These are phyloP conservation scores for Mucor velutinosus DNA, from an alignment of 371 early-diverging fungal species.

Conservation along the genomic window DNA sequence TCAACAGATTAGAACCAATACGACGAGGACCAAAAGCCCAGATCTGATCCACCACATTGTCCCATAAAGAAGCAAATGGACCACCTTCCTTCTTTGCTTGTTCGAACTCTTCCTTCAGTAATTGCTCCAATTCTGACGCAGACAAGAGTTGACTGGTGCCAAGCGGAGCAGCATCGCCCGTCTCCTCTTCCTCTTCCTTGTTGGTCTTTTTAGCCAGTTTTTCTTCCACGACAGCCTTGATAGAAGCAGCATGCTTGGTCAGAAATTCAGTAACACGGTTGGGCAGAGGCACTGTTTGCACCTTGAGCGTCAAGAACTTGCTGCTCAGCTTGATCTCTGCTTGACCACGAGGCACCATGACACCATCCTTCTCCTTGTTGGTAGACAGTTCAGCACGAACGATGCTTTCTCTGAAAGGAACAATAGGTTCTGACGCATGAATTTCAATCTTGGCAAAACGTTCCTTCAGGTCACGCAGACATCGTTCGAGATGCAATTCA, in stretches of 20 bases:
- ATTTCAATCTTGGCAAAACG: slow-evolving; percentile 93
- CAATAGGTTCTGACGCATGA: slow-evolving; percentile 92
- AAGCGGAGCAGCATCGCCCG: slow-evolving; percentile 11
- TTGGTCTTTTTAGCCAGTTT: slow-evolving; percentile 35
- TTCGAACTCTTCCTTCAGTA: slow-evolving; percentile 47
- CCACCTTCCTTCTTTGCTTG: slow-evolving; percentile 52
- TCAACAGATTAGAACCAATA: slow-evolving; percentile 89
- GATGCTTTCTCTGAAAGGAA: slow-evolving; percentile 97
- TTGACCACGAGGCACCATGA: slow-evolving; percentile 63
- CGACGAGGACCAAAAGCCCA: slow-evolving; percentile 85
- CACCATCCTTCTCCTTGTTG: slow-evolving; percentile 51
- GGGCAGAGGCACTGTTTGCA: slow-evolving; percentile 86
- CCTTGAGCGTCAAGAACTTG: slow-evolving; percentile 68
- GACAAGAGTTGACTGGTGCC: slow-evolving; percentile 23
- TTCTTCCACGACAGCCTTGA: slow-evolving; percentile 64
- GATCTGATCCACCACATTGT: slow-evolving; percentile 55
- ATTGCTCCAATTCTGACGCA: slow-evolving; percentile 37
- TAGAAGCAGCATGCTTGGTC: slow-evolving; percentile 56
- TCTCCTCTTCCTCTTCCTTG: slow-evolving; percentile 24
- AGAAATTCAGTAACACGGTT: slow-evolving; percentile 66
- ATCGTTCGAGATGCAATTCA: slow-evolving; percentile 95
- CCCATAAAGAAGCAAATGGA: slow-evolving; percentile 47
- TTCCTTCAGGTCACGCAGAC: slow-evolving; percentile 92
- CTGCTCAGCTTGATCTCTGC: slow-evolving; percentile 59
- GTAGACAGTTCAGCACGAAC: slow-evolving; percentile 46